Evolutionary conservation across 192 early-diverging fungal genomes (phyloP).

Genomic region (Coemansia sp.): DNA sequence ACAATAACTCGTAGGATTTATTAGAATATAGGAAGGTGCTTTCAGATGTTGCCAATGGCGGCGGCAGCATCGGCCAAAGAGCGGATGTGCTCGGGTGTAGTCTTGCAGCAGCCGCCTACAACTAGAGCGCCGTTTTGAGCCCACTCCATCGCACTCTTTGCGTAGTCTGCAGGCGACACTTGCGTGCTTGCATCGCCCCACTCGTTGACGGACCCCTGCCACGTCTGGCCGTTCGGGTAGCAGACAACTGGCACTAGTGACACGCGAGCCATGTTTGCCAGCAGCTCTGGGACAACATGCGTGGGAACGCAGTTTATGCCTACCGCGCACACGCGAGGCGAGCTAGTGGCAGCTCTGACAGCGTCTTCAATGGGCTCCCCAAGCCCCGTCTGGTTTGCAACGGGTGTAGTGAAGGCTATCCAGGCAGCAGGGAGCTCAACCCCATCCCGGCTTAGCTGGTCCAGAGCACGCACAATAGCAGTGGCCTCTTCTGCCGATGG

Average conservation of each 20-base stretch:
- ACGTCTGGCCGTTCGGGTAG: conserved; percentile 59
- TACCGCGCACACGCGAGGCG: conserved; percentile 44
- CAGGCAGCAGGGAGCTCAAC: conserved; percentile 48
- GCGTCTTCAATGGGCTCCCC: conserved; percentile 56
- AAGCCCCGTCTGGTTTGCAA: conserved; percentile 28
- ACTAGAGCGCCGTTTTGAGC: conserved; percentile 41
- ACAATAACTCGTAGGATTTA: too few species aligned
- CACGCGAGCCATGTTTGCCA: not conserved
- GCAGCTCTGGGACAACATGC: not conserved
- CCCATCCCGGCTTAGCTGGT: conserved; percentile 5
- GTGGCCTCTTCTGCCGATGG: conserved; percentile 58
- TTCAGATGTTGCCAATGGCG: not conserved
- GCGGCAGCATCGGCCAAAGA: not conserved
- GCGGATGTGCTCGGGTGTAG: conserved; percentile 55
- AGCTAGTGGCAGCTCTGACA: conserved; percentile 22
- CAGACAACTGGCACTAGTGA: conserved; percentile 43
- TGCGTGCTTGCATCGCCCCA: conserved; percentile 25
- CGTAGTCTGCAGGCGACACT: conserved; percentile 36
- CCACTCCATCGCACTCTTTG: conserved; percentile 26
- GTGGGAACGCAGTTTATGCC: conserved; percentile 65
- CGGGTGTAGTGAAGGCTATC: conserved; percentile 60
- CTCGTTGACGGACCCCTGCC: conserved; percentile 29
- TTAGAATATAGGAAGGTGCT: too few species aligned
- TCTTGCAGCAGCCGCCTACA: conserved; percentile 64
- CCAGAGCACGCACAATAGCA: conserved; percentile 53